phyloP scores from a whole-genome alignment of 805 yeast species.

The Teunomyces funiuensis region DNA sequence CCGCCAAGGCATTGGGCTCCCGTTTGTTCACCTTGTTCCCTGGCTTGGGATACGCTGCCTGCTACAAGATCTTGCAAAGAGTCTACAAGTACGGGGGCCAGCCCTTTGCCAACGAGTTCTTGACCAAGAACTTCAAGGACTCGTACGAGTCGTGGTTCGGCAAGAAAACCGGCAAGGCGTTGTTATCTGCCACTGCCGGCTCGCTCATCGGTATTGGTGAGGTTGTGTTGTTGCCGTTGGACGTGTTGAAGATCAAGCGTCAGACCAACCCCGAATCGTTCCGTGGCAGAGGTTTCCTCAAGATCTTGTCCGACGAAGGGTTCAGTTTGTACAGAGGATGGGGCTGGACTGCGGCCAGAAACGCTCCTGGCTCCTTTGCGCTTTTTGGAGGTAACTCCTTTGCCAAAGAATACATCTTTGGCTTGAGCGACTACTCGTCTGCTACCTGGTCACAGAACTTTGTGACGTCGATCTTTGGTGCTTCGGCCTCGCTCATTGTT shows the following conservation, averaged over 20 bases:
- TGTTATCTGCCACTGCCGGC: slow-evolving; percentile 96
- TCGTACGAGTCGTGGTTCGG: slow-evolving; percentile 80
- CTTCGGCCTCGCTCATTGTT: slow-evolving; percentile 93
- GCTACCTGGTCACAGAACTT: slow-evolving; percentile 97
- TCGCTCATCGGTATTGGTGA: slow-evolving; percentile 97
- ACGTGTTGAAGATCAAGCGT: slow-evolving; percentile 95
- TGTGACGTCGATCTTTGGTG: slow-evolving; percentile 92
- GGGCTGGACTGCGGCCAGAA: slow-evolving; percentile 99
- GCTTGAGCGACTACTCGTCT: slow-evolving; percentile 77
- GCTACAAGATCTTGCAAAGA: slow-evolving; percentile 93
- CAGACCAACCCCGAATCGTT: slow-evolving; percentile 99
- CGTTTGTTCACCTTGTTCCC: slow-evolving; percentile 88
- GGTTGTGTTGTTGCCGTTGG: slow-evolving; percentile 90
- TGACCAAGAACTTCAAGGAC: slow-evolving; percentile 69
- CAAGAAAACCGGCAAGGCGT: slow-evolving; percentile 94
- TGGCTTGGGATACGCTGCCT: slow-evolving; percentile 97
- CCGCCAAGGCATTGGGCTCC: slow-evolving; percentile 64
- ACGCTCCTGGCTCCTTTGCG: slow-evolving; percentile 98
- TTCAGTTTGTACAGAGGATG: slow-evolving; percentile 93
- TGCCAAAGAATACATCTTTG: slow-evolving; percentile 93
- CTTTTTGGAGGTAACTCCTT: slow-evolving; percentile 98
- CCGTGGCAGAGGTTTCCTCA: slow-evolving; percentile 94
- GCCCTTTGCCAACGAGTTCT: slow-evolving; percentile 94
- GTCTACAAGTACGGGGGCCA: slow-evolving; percentile 99
- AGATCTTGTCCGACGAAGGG: slow-evolving; percentile 87